Conservation (phyloP, 768 basidiomycete species). For the Agaricus sinodeliciosus region DNA sequence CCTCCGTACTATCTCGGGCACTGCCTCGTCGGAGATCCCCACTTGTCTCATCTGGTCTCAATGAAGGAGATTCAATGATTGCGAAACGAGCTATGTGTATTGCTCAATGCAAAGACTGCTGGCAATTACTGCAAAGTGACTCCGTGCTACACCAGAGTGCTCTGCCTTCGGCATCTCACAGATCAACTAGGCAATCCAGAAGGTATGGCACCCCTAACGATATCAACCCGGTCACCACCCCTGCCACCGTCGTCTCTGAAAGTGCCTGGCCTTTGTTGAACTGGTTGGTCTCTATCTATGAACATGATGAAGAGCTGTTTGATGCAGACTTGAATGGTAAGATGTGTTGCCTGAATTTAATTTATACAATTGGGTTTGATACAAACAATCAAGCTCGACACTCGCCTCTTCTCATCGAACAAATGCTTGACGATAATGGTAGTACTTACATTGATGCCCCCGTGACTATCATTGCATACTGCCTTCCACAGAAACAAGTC, state of each 20-base stretch:
- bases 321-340: conserved; percentile 30
- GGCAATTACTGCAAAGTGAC: conserved; percentile 54
- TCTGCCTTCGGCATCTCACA: conserved; percentile 28
- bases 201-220: conserved; percentile 3
- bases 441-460: conserved; percentile 13
- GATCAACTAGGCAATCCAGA: conserved; percentile 22
- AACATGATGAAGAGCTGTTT: conserved; percentile 49
- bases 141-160: conserved; percentile 26
- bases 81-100: conserved; percentile 50
- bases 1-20: conserved; percentile 44
- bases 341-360: conserved; percentile 8
- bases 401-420: conserved; percentile 26
- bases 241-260: conserved; percentile 39
- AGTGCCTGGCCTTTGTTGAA: conserved; percentile 69
- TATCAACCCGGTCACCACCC: conserved; percentile 18
- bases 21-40: conserved; percentile 34
- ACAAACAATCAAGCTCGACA: conserved; percentile 20
- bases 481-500: conserved; percentile 22
- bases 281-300: conserved; percentile 62
- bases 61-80: conserved; percentile 50
- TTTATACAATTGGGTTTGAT: neutral
- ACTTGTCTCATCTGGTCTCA: conserved; percentile 17
- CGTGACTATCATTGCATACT: conserved; percentile 21
- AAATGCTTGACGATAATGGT: conserved; percentile 12
- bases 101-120: conserved; percentile 45